These are phyloP conservation scores for Penicillium frequentans DNA, from an alignment of 2,329 filamentous ascomycete genomes.

Conservation along the genomic window DNA sequence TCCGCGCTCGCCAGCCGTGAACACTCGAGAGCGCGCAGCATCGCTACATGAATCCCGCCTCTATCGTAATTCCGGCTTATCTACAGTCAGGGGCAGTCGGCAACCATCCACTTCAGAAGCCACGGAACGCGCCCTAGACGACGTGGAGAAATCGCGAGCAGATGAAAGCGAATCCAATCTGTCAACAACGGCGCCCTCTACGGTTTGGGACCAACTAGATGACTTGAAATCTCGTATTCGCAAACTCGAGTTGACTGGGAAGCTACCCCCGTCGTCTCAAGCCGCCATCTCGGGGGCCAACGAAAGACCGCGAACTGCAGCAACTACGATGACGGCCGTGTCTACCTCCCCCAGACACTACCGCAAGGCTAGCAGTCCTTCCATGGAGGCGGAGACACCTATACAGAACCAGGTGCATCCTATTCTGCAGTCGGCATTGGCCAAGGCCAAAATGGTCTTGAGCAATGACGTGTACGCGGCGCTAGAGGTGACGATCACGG, in stretches of 20 bases:
- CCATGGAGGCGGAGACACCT: slow-evolving; percentile 37
- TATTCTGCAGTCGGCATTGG: slow-evolving; percentile 75
- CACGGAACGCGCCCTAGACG: slow-evolving; percentile 34
- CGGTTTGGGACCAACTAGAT: slow-evolving; percentile 96
- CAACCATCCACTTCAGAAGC: slow-evolving; percentile 36
- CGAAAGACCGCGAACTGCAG: slow-evolving; percentile 86
- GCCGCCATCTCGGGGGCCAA: slow-evolving; percentile 74
- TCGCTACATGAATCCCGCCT: slow-evolving; percentile 35
- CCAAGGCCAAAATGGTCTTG: slow-evolving; percentile 71
- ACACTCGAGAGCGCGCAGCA: slow-evolving; percentile 30
- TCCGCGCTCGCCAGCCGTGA: slow-evolving; percentile 29
- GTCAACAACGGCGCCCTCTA: slow-evolving; percentile 86
- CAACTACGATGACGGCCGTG: slow-evolving; percentile 85
- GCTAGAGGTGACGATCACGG: slow-evolving; percentile 76
- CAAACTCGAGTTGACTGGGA: slow-evolving; percentile 85
- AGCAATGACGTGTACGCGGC: slow-evolving; percentile 71
- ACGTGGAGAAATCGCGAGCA: slow-evolving; percentile 35
- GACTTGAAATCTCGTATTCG: slow-evolving; percentile 92
- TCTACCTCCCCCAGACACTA: slow-evolving; percentile 83
- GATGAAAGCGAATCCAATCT: slow-evolving; percentile 83
- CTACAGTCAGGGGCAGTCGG: slow-evolving; percentile 37
- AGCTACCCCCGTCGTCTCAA: slow-evolving; percentile 77
- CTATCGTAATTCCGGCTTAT: slow-evolving; percentile 36
- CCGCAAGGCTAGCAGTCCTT: slow-evolving; percentile 49
- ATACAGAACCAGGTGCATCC: slow-evolving; percentile 65